phyloP scores from a whole-genome alignment of 2,329 filamentous ascomycete species.

The Cordyceps pruinosa region DNA sequence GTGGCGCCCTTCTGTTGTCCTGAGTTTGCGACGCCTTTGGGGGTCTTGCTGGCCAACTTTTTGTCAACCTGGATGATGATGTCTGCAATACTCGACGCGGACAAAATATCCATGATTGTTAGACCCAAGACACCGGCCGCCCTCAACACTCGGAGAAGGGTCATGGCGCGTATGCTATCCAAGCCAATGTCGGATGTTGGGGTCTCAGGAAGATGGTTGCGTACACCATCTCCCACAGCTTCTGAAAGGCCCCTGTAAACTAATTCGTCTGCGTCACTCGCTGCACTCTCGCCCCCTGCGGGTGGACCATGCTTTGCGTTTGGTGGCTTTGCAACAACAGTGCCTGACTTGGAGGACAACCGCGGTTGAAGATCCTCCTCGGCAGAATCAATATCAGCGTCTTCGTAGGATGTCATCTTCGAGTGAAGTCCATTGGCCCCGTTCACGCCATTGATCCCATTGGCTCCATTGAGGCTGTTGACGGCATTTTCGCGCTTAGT shows the following conservation, averaged over 20 bases:
- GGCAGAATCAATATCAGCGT: background rate
- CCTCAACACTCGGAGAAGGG: background rate
- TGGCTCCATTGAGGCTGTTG: background rate
- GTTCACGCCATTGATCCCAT: background rate
- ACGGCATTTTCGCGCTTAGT: background rate
- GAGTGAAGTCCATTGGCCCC: too few species aligned
- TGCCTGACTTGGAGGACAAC: too few species aligned
- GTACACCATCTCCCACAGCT: background rate
- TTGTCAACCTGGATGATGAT: background rate
- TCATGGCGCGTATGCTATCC: conserved; percentile 6
- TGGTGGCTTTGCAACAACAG: background rate
- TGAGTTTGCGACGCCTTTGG: background rate
- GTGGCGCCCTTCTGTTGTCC: too few species aligned
- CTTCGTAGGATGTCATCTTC: too few species aligned
- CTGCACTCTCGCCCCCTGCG: background rate
- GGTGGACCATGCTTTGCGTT: too few species aligned
- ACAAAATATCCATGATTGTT: background rate
- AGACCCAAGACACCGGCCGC: background rate
- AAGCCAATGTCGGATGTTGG: background rate
- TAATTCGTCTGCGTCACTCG: background rate
- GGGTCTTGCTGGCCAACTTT: background rate
- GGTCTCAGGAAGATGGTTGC: background rate
- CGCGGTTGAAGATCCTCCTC: too few species aligned
- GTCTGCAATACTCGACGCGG: background rate
- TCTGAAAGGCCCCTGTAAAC: background rate